phyloP scores from a whole-genome alignment of 108 stramenopile genomes.

The Discostella stelligeroides region DNA sequence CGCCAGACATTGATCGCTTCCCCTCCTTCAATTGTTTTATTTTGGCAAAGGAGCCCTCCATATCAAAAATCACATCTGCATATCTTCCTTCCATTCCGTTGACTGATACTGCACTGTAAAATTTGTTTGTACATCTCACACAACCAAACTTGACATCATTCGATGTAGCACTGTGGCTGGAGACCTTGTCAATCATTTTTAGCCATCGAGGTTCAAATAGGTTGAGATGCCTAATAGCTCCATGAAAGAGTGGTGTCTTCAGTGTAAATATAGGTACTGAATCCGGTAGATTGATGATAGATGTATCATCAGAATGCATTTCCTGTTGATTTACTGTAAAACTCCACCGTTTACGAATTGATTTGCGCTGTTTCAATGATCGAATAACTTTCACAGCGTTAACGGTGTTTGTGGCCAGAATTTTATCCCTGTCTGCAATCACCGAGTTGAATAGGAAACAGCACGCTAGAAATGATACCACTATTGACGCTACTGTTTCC shows the following conservation, averaged over 20 bases:
- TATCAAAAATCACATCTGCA: slow-evolving; percentile 61
- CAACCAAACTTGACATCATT: slow-evolving; percentile 46
- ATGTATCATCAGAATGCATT: not conserved
- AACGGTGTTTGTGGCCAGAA: slow-evolving; percentile 44
- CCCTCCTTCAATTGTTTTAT: slow-evolving; percentile 50
- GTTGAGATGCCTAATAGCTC: slow-evolving; percentile 48
- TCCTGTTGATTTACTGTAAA: slow-evolving; percentile 22
- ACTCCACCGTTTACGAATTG: slow-evolving; percentile 58
- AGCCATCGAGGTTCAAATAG: slow-evolving; percentile 69
- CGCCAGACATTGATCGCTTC: slow-evolving; percentile 52
- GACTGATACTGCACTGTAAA: slow-evolving; percentile 57
- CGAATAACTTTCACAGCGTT: slow-evolving; percentile 33
- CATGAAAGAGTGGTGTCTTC: slow-evolving; percentile 43
- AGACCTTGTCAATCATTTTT: slow-evolving; percentile 56
- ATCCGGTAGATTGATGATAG: not conserved
- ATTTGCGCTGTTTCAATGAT: slow-evolving; percentile 39
- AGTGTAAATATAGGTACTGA: slow-evolving; percentile 53
- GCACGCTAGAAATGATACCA: slow-evolving; percentile 46
- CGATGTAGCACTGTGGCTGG: not conserved
- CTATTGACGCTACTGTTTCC: slow-evolving; percentile 26
- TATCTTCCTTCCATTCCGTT: slow-evolving; percentile 52
- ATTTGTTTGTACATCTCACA: slow-evolving; percentile 60
- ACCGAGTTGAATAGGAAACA: slow-evolving; percentile 57
- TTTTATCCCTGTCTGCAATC: slow-evolving; percentile 51
- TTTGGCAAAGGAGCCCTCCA: slow-evolving; percentile 39